Percentiles rank a stretch among this genome's conserved stretches.
These are phyloP conservation scores for Selaginella moellendorffii DNA, from an alignment of 75 land plant genomes.

Conservation along the genomic window DNA sequence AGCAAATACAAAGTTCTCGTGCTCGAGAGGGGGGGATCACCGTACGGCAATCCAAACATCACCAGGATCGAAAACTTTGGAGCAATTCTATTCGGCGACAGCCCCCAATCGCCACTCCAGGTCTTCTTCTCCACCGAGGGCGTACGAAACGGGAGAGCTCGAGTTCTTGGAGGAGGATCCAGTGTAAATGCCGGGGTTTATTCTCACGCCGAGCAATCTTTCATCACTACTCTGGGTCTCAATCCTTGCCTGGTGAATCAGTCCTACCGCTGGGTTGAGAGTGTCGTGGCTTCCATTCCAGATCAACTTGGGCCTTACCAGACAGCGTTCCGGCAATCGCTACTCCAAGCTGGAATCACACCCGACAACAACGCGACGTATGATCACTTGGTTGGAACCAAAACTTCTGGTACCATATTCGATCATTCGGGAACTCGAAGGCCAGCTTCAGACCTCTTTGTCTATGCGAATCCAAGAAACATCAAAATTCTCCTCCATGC, in stretches of 20 bases:
- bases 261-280: conserved; percentile 1
- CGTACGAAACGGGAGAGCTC: neutral
- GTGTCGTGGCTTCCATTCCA: neutral
- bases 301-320: neutral
- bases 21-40: conserved; percentile 3
- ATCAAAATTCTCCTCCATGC: neutral
- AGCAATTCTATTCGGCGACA: neutral
- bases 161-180: conserved; percentile 5
- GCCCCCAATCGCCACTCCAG: neutral
- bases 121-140: neutral
- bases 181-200: conserved; percentile 4
- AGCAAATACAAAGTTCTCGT: neutral
- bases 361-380: neutral
- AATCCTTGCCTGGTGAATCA: neutral
- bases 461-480: neutral
- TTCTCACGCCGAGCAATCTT: neutral
- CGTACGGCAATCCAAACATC: neutral
- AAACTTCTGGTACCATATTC: neutral
- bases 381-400: neutral
- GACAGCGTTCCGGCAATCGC: neutral
- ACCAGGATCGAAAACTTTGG: neutral
- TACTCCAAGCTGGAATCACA: neutral
- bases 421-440: neutral
- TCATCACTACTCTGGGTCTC: neutral
- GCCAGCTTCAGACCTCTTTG: neutral